A percentile compares a stretch with the other conserved stretches of the same genome.
Conservation (phyloP, 2,329 filamentous ascomycete genomes). For the Corynespora cassiicola region DNA sequence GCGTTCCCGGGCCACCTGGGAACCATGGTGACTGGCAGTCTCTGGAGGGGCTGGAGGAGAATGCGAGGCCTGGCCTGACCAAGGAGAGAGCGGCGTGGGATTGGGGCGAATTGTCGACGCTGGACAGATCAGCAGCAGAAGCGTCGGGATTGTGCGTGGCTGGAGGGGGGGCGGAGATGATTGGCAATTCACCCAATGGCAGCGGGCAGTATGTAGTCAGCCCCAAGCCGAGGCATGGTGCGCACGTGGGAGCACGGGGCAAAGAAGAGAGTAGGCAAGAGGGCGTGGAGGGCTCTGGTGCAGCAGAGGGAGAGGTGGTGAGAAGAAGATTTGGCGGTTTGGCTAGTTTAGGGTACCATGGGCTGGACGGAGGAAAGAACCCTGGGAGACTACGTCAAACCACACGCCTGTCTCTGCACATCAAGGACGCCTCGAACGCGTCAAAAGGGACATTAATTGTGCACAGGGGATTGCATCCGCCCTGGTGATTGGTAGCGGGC, state of each 20-base stretch:
- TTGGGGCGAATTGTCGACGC: no score
- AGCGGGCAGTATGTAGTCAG: constrained; percentile 3
- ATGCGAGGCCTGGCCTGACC: no score
- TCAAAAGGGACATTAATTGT: constrained; percentile 17
- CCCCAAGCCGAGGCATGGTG: background rate
- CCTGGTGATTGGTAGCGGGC: constrained; percentile 23
- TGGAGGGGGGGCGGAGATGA: constrained; percentile 9
- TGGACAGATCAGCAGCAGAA: constrained; percentile 2
- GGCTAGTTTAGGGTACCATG: constrained; percentile 19
- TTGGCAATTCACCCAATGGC: constrained; percentile 19
- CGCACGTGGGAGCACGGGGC: background rate
- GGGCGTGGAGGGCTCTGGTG: background rate
- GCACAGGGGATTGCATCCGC: constrained; percentile 15
- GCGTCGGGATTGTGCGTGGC: constrained; percentile 5
- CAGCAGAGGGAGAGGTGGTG: constrained; percentile 6
- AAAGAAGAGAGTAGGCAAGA: background rate
- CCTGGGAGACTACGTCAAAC: constrained; percentile 6
- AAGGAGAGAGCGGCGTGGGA: background rate
- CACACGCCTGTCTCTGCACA: background rate
- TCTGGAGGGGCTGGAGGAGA: no score
- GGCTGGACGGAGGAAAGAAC: background rate
- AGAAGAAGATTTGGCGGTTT: constrained; percentile 9
- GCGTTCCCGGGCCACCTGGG: no score
- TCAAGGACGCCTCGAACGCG: constrained; percentile 1
- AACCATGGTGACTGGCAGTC: no score